phyloP scores from a whole-genome alignment of 2,329 filamentous ascomycete genomes.

The Alternaria panax region DNA sequence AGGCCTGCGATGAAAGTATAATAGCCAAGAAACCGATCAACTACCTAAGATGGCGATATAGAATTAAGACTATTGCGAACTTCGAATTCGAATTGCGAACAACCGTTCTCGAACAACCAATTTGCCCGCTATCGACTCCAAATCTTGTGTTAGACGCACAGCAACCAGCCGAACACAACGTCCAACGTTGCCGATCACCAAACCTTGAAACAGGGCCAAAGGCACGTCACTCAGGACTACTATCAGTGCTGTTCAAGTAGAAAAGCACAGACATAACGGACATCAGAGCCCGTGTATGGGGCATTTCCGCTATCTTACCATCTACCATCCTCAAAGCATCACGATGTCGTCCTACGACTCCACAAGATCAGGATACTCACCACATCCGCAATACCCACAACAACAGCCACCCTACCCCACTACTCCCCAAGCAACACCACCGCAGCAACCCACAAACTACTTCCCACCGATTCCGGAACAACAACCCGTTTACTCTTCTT shows the following conservation, averaged over 20 bases:
- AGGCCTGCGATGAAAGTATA: slow-evolving; percentile 14
- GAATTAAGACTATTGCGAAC: neutral
- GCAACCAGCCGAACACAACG: slow-evolving; percentile 21
- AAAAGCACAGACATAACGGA: slow-evolving; percentile 4
- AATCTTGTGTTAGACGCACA: neutral
- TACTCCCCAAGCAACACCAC: slow-evolving; percentile 11
- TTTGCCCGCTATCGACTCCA: neutral
- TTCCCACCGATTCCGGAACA: slow-evolving; percentile 17
- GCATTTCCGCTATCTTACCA: neutral
- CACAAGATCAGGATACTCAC: slow-evolving; percentile 21
- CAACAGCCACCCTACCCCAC: slow-evolving; percentile 27
- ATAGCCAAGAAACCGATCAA: slow-evolving; percentile 1
- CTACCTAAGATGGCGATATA: neutral
- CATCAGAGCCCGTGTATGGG: neutral
- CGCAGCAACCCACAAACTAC: slow-evolving; percentile 6
- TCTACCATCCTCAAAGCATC: neutral
- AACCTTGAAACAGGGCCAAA: slow-evolving; percentile 8
- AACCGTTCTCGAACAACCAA: neutral
- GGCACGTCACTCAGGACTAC: neutral
- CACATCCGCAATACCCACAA: slow-evolving; percentile 10
- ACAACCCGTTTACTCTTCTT: slow-evolving; percentile 14
- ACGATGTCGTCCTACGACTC: slow-evolving; percentile 36
- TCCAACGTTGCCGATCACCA: slow-evolving; percentile 18
- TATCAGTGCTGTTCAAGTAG: neutral
- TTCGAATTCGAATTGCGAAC: neutral